Evolutionary conservation across 2,329 filamentous ascomycete species (phyloP), one percentile per base, ranked within the genome.

Genomic region (Penicillium verrucosum): DNA sequence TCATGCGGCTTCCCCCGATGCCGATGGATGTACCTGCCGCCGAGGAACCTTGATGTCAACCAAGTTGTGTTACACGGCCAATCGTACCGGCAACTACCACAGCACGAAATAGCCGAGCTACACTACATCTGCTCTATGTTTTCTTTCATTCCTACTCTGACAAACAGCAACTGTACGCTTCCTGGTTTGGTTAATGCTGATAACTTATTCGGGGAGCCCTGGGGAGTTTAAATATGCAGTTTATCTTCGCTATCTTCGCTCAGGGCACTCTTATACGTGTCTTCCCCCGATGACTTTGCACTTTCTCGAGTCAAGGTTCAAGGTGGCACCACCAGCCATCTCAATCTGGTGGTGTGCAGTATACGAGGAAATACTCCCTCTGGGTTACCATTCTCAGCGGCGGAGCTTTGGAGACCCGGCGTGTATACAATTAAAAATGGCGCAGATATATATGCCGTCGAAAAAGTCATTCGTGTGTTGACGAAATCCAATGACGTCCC

Each of bases 31-130:
- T 77, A 2, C 48, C 76, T 6, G 73, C 75, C 0, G 66, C 76
- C 23, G 74, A 72, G 0, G 78, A 72, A 11, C n/a, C n/a, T n/a
- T n/a, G 74, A 73, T 5, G 68, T 81, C 30, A 81, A 77, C 44
- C 71, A 75, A 47, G 64, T 77, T 37, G 73, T 81, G 7, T 63
- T 81, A 11, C 80, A 82, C 52, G 79, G 78, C 0, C 69, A 69
- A 47, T 65, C 77, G 0, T 80, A 72, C 71, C 0, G 74, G 73
- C 1, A 61, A 73, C 5, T 81, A 80, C 55, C 62, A 65, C 0
- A 74, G 76, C 43, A 81, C 78, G 1, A 80, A 77, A 0, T 81
- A 80, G 78, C 79, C 79, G 2, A 76, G 76, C 0, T 79, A 75
- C 54, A 76, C 75, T 1, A 69, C 78, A 0, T 81, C 2, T 3